Conservation (phyloP, 371 early-diverging fungal genomes). For the Zancudomyces culisetae region DNA sequence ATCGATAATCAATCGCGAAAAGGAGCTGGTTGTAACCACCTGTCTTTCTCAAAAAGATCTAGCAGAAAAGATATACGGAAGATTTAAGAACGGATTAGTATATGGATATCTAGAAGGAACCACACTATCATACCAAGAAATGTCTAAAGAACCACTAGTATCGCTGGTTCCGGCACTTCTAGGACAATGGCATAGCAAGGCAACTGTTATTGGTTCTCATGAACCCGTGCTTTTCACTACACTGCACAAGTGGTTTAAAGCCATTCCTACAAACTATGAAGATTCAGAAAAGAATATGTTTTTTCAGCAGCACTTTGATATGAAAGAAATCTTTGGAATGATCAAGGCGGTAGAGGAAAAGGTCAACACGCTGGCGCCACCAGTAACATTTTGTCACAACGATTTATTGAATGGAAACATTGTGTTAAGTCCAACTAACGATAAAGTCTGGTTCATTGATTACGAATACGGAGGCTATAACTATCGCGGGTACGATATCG, state of each 20-base stretch:
- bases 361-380: slow-evolving; percentile 41
- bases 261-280: slow-evolving; percentile 47
- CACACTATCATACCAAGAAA: slow-evolving; percentile 41
- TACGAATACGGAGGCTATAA: slow-evolving; percentile 81
- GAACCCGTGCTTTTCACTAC: slow-evolving; percentile 49
- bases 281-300: slow-evolving; percentile 32
- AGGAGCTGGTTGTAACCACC: slow-evolving; percentile 71
- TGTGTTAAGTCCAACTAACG: slow-evolving; percentile 42
- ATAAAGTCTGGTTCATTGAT: slow-evolving; percentile 62
- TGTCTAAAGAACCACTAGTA: slow-evolving; percentile 48
- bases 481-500: slow-evolving; percentile 81
- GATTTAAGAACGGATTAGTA: slow-evolving; percentile 71
- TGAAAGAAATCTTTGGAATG: slow-evolving; percentile 32
- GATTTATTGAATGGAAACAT: slow-evolving; percentile 79
- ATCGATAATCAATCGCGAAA: slow-evolving; percentile 68
- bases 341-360: slow-evolving; percentile 29
- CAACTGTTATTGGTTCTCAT: slow-evolving; percentile 31
- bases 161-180: slow-evolving; percentile 56
- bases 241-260: slow-evolving; percentile 58
- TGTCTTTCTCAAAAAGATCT: slow-evolving; percentile 46
- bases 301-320: slow-evolving; percentile 38
- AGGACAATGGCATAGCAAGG: slow-evolving; percentile 58
- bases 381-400: slow-evolving; percentile 80
- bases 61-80: slow-evolving; percentile 65
- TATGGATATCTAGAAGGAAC: slow-evolving; percentile 75